Evolutionary conservation across 371 early-diverging fungal species (phyloP).

Genomic region (Polyrhizophydium stewartii): DNA sequence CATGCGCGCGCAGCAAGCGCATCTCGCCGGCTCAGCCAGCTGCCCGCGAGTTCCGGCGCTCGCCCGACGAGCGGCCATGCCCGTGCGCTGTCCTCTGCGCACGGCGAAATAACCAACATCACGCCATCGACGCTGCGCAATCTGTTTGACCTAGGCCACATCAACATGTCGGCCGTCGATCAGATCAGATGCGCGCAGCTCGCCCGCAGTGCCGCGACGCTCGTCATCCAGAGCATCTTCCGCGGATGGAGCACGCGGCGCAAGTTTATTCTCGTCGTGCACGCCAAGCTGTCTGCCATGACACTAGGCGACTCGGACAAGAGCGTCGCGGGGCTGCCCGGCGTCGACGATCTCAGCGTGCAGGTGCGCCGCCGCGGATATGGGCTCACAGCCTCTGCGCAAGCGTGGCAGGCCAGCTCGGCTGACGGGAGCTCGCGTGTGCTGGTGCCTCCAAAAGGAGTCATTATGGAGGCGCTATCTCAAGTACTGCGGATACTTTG

Average conservation of each 20-base stretch:
- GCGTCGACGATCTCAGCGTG: conserved; percentile 19
- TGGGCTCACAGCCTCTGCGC: too few species aligned
- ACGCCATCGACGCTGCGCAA: too few species aligned
- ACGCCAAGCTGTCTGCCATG: conserved; percentile 19
- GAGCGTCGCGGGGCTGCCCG: conserved; percentile 20
- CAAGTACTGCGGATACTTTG: conserved; percentile 23
- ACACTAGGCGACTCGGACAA: conserved; percentile 13
- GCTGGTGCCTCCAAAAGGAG: conserved; percentile 23
- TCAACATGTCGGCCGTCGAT: neutral
- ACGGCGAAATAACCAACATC: too few species aligned
- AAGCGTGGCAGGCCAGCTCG: too few species aligned
- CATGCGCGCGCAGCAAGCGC: too few species aligned
- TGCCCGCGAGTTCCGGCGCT: too few species aligned
- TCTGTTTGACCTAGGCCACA: neutral
- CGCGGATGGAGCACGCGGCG: conserved; percentile 30
- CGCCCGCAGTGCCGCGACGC: conserved; percentile 34
- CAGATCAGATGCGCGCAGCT: conserved; percentile 25
- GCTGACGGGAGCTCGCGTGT: neutral
- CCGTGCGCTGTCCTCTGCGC: too few species aligned
- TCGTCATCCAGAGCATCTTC: conserved; percentile 34
- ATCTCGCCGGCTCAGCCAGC: too few species aligned
- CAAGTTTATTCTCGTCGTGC: conserved; percentile 34
- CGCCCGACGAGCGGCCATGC: too few species aligned
- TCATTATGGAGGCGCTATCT: conserved; percentile 27
- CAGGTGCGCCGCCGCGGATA: conserved; percentile 22